phyloP scores from a whole-genome alignment of 148 eudicot genomes.

The Chenopodium berlandieri region DNA sequence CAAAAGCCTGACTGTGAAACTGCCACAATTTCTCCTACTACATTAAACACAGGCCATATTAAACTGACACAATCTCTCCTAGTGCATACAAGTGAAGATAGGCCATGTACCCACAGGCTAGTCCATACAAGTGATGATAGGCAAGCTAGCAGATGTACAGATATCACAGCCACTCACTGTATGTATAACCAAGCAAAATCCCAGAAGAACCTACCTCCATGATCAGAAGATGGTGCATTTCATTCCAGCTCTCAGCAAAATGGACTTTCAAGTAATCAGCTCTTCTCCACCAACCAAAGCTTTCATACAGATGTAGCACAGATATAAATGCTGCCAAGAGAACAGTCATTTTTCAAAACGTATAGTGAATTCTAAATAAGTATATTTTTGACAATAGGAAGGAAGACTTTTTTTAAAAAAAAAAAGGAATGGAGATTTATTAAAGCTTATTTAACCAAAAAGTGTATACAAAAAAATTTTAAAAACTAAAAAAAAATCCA shows the following conservation, averaged over 20 bases:
- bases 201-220: constrained; percentile 69
- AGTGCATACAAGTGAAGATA: not conserved
- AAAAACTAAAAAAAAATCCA: not conserved
- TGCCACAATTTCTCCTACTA: not conserved
- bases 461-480: not conserved
- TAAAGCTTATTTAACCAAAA: not conserved
- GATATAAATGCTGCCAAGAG: constrained; percentile 80
- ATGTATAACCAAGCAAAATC: not conserved
- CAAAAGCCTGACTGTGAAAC: not conserved
- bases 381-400: not conserved
- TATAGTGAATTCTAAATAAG: not conserved
- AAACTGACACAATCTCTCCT: not conserved
- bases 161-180: not conserved
- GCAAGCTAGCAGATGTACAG: not conserved
- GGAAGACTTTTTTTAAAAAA: not conserved
- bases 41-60: not conserved
- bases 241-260: constrained; percentile 99
- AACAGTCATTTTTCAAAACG: constrained; percentile 10
- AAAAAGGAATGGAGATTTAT: no score
- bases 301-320: constrained; percentile 92
- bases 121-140: not conserved
- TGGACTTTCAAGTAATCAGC: constrained; percentile 97
- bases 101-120: not conserved
- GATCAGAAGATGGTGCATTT: constrained; percentile 98
- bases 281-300: constrained; percentile 98